Conservation (phyloP, 75 land plant genomes). For the Selaginella tamariscina region DNA sequence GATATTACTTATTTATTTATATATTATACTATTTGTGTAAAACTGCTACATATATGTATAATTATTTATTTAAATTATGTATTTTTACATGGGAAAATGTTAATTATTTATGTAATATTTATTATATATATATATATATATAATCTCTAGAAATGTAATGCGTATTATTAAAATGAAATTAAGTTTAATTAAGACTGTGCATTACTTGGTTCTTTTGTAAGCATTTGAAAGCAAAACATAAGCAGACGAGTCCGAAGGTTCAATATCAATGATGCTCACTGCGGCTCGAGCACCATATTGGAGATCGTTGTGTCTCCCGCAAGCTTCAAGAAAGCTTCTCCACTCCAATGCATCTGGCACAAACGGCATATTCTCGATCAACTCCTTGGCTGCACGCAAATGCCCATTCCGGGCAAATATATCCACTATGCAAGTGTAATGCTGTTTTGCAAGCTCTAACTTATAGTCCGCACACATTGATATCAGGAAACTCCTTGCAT, state of each 20-base stretch:
- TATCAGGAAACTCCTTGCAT: neutral
- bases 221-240: neutral
- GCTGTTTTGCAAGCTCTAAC: neutral
- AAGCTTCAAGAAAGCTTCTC: neutral
- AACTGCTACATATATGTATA: too few relatives aligned
- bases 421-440: neutral
- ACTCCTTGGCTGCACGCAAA: neutral
- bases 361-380: neutral
- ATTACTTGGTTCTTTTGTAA: neutral
- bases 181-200: neutral
- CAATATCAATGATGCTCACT: neutral
- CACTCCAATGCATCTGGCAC: neutral
- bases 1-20: too few relatives aligned
- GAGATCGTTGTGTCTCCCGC: neutral
- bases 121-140: too few relatives aligned
- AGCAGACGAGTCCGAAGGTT: neutral
- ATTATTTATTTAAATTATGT: too few relatives aligned
- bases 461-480: neutral
- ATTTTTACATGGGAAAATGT: too few relatives aligned
- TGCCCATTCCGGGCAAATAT: neutral
- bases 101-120: too few relatives aligned
- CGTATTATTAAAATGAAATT: too few relatives aligned
- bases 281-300: neutral
- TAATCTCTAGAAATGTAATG: too few relatives aligned
- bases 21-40: too few relatives aligned